phyloP scores from a whole-genome alignment of 768 basidiomycete genomes.

The Phanerochaete carnosa region DNA sequence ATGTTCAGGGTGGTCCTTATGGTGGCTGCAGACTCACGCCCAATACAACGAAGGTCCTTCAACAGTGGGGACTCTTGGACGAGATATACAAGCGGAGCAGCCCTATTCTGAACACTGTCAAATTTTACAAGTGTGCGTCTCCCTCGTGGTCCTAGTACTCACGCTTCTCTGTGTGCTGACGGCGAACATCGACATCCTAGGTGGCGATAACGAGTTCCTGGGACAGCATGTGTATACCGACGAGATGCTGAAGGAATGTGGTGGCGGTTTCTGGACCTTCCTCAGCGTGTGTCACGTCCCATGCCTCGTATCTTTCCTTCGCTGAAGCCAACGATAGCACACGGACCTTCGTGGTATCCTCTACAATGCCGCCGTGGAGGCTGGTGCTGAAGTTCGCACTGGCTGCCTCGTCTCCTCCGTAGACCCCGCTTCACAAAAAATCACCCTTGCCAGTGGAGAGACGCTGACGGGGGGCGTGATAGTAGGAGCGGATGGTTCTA shows the following conservation, averaged over 20 bases:
- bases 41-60: constrained; percentile 34
- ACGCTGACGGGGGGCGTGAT: constrained; percentile 30
- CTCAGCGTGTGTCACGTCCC: constrained; percentile 37
- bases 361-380: constrained; percentile 24
- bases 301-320: not conserved
- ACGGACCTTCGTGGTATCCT: constrained; percentile 30
- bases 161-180: not conserved
- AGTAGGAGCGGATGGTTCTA: constrained; percentile 34
- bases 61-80: constrained; percentile 32
- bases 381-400: constrained; percentile 24
- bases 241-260: constrained; percentile 42
- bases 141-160: not conserved
- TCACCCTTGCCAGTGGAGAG: constrained; percentile 29
- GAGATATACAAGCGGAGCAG: constrained; percentile 20
- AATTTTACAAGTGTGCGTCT: constrained; percentile 23
- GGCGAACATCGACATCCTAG: constrained; percentile 21
- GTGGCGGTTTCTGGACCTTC: constrained; percentile 42
- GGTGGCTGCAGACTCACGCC: constrained; percentile 32
- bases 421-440: constrained; percentile 16
- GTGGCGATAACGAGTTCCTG: constrained; percentile 40
- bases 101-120: constrained; percentile 15
- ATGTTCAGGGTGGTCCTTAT: constrained; percentile 8
- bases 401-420: constrained; percentile 27
- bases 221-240: constrained; percentile 46
- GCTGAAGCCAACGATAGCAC: constrained; percentile 22